Conservation (phyloP, 306 rosid genomes). For the Herpetospermum pedunculosum region DNA sequence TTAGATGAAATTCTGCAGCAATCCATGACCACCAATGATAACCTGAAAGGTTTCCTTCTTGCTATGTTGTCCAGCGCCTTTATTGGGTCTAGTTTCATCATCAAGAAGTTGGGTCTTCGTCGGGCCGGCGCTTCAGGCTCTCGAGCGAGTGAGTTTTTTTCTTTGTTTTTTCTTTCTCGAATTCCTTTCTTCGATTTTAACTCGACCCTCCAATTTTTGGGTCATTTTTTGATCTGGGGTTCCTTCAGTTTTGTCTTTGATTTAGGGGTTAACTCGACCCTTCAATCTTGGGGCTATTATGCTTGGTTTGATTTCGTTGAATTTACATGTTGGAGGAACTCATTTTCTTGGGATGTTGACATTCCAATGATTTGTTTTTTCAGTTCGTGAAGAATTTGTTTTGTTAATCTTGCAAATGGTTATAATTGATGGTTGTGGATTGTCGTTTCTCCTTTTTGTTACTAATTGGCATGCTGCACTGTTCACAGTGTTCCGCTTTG, state of each 20-base stretch:
- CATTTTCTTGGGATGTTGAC: not conserved
- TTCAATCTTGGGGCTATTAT: not conserved
- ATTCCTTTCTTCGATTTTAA: not conserved
- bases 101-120: slow-evolving; percentile 78
- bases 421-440: not conserved
- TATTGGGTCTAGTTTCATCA: slow-evolving; percentile 77
- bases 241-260: not conserved
- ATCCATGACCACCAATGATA: slow-evolving; percentile 21
- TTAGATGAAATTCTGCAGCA: slow-evolving; percentile 14
- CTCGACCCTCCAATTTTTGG: not conserved
- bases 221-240: not conserved
- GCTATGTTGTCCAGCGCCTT: slow-evolving; percentile 72
- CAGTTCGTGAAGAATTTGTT: not conserved
- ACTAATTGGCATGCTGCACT: not conserved
- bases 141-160: slow-evolving; percentile 47
- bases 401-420: not conserved
- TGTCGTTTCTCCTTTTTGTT: not conserved
- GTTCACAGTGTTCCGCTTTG: not conserved
- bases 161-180: too few relatives aligned
- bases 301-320: not conserved
- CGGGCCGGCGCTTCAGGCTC: slow-evolving; percentile 49
- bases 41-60: slow-evolving; percentile 55
- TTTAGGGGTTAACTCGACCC: too few relatives aligned
- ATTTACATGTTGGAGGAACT: not conserved
- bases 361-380: not conserved